Conservation (phyloP, 2,329 filamentous ascomycete genomes). For the Aspergillus novoparasiticus region DNA sequence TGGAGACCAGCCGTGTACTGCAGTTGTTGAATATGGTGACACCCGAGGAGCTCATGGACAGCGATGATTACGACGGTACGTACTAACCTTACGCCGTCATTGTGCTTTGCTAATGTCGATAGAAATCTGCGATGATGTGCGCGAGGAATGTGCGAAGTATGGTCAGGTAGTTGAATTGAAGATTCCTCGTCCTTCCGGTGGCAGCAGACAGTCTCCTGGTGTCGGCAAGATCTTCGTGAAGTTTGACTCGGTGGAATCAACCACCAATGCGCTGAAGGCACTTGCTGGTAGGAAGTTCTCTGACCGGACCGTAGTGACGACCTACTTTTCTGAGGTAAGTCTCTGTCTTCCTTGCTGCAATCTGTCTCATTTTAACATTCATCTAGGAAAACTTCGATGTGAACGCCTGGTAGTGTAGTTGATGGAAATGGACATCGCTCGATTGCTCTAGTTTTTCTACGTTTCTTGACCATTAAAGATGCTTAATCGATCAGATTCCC, state of each 20-base stretch:
- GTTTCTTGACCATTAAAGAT: background rate
- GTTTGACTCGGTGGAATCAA: conserved; percentile 75
- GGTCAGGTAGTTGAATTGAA: conserved; percentile 86
- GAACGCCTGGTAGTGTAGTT: conserved; percentile 71
- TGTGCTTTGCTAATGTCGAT: conserved; percentile 12
- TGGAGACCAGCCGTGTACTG: conserved; percentile 80
- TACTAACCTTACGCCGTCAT: background rate
- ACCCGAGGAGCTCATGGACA: conserved; percentile 87
- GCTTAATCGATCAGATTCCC: conserved; percentile 1
- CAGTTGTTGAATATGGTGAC: conserved; percentile 99
- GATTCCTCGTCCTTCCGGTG: conserved; percentile 82
- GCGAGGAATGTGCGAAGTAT: conserved; percentile 90
- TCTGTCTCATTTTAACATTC: conserved; percentile 26
- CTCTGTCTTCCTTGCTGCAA: background rate
- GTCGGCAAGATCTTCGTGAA: conserved; percentile 99
- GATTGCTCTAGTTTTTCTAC: background rate
- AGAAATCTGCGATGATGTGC: conserved; percentile 97
- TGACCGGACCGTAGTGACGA: conserved; percentile 92
- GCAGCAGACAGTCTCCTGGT: conserved; percentile 79
- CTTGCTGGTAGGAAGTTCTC: conserved; percentile 95
- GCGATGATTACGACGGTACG: conserved; percentile 91
- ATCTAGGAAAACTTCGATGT: conserved; percentile 89
- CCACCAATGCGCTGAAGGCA: conserved; percentile 82
- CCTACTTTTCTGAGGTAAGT: conserved; percentile 88
- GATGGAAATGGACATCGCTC: background rate